Percentiles rank a stretch among this genome's conserved stretches.
Evolutionary conservation across 2,329 filamentous ascomycete species (phyloP).

Genomic region (Colletotrichum chlorophyti): DNA sequence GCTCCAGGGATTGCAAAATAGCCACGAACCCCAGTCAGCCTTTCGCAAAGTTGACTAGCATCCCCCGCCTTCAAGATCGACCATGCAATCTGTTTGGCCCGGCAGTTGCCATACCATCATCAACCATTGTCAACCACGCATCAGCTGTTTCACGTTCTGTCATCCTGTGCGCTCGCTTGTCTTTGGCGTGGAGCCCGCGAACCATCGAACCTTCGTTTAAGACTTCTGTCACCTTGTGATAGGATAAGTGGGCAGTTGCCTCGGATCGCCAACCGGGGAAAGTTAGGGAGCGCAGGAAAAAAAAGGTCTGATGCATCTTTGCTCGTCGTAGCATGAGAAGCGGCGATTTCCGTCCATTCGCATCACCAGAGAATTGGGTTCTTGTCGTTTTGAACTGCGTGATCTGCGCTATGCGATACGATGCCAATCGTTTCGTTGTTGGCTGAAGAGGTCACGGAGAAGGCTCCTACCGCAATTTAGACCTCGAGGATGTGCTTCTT

Average conservation of each 20-base stretch:
- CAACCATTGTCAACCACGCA: conserved; percentile 10
- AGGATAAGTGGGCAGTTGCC: no score
- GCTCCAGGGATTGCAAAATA: not conserved
- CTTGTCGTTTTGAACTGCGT: conserved; percentile 17
- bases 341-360: not conserved
- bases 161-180: not conserved
- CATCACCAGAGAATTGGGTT: not conserved
- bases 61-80: conserved; percentile 2
- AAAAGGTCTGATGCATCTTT: not conserved
- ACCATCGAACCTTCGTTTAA: conserved; percentile 10
- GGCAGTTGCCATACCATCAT: conserved; percentile 12
- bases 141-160: conserved; percentile 16
- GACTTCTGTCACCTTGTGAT: not conserved
- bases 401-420: conserved; percentile 20
- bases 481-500: no score
- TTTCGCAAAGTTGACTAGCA: not conserved
- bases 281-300: no score
- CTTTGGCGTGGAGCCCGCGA: conserved; percentile 6
- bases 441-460: not conserved
- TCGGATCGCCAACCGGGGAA: no score
- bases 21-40: not conserved
- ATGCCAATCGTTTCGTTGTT: not conserved
- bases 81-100: not conserved
- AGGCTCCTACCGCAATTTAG: no score
- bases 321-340: not conserved